Evolutionary conservation across 1,284 basidiomycete species (phyloP).

Genomic region (Pseudomicrostroma phylloplanum): DNA sequence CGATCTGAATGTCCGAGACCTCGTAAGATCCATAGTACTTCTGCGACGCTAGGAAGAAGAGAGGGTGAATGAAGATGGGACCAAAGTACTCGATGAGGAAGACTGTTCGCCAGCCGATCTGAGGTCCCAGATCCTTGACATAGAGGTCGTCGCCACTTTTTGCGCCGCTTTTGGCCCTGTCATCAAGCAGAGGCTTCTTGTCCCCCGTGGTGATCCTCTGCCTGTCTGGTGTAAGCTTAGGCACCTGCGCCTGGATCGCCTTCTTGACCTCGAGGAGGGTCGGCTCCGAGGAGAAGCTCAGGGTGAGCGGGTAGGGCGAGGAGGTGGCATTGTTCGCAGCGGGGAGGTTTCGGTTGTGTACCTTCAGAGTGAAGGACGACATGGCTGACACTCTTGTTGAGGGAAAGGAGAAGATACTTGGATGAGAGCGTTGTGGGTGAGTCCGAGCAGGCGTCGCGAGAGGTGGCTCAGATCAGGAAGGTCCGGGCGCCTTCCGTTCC

Average conservation of each 20-base stretch:
- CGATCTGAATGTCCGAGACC: slow-evolving; percentile 73
- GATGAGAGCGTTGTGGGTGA: no score
- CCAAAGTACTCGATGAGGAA: slow-evolving; percentile 57
- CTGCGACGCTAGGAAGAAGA: slow-evolving; percentile 69
- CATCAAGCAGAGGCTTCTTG: slow-evolving; percentile 37
- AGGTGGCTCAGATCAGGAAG: no score
- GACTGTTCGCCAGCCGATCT: slow-evolving; percentile 47
- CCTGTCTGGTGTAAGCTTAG: slow-evolving; percentile 27
- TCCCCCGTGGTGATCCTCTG: slow-evolving; percentile 43
- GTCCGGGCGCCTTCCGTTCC: no score
- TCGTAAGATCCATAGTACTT: slow-evolving; percentile 64
- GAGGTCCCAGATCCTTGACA: slow-evolving; percentile 48
- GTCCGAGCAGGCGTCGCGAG: no score
- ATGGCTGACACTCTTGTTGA: slow-evolving; percentile 4
- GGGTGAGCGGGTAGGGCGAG: slow-evolving; percentile 28
- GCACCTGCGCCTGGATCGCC: slow-evolving; percentile 24
- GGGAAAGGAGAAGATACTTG: not conserved
- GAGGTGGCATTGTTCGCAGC: slow-evolving; percentile 31
- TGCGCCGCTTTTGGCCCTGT: slow-evolving; percentile 26
- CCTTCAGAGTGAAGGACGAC: slow-evolving; percentile 27
- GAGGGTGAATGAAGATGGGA: slow-evolving; percentile 82
- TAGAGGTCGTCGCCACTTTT: slow-evolving; percentile 19
- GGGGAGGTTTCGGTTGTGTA: slow-evolving; percentile 22
- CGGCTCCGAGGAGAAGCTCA: slow-evolving; percentile 23
- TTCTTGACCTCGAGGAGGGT: slow-evolving; percentile 38